A percentile compares a stretch with the other conserved stretches of the same genome.
phyloP scores from a whole-genome alignment of 345 rosid genomes.

The Diplotaxis tenuifolia region DNA sequence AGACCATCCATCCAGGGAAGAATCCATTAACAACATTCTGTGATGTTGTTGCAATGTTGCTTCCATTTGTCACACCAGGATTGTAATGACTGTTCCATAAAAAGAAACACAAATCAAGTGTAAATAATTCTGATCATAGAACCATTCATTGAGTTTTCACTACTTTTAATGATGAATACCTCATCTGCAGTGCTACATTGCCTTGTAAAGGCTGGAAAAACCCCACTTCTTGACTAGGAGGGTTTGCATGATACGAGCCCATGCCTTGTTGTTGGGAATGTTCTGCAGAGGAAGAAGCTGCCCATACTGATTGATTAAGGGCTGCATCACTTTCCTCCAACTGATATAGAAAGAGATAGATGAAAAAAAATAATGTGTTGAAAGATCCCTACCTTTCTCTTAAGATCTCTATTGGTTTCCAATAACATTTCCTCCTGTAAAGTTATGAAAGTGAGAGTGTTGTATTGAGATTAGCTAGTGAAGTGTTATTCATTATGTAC shows the following conservation, averaged over 20 bases:
- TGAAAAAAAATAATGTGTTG: not conserved
- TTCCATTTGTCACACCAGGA: slow-evolving; percentile 30
- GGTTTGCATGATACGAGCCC: slow-evolving; percentile 22
- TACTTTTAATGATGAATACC: slow-evolving; percentile 21
- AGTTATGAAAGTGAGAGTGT: not conserved
- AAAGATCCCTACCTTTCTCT: slow-evolving; percentile 34
- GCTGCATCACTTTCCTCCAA: slow-evolving; percentile 39
- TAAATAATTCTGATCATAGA: not conserved
- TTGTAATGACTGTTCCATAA: slow-evolving; percentile 34
- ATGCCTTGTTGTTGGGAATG: slow-evolving; percentile 36
- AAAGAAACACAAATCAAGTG: not conserved
- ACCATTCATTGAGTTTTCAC: not conserved
- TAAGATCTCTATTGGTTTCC: slow-evolving; percentile 41
- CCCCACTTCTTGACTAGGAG: slow-evolving; percentile 30
- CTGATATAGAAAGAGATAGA: slow-evolving; percentile 16
- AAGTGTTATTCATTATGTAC: slow-evolving; percentile 18
- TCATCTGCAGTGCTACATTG: slow-evolving; percentile 37
- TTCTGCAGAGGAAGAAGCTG: slow-evolving; percentile 23
- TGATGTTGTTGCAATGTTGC: slow-evolving; percentile 36
- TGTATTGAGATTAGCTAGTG: not conserved
- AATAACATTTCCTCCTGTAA: slow-evolving; percentile 39
- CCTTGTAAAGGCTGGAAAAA: slow-evolving; percentile 41
- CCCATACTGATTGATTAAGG: slow-evolving; percentile 27
- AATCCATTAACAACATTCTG: slow-evolving; percentile 39
- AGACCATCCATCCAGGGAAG: slow-evolving; percentile 49